Conservation (phyloP, 2,329 filamentous ascomycete species). For the Exophiala oligosperma region DNA sequence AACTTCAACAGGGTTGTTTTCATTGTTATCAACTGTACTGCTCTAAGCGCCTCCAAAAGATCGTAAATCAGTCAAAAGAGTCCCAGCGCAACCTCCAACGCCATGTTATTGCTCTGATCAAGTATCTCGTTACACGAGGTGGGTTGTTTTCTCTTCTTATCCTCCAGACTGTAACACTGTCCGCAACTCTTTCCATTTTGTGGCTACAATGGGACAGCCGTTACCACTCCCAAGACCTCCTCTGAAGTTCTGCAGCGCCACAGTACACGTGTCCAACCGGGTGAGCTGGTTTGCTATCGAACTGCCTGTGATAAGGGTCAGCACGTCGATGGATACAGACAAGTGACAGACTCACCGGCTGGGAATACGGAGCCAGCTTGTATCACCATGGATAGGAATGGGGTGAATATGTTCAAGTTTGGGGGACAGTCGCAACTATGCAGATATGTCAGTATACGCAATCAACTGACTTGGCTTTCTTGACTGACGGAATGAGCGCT, state of each 20-base stretch:
- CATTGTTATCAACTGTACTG: too few relatives aligned
- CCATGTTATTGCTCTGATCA: too few relatives aligned
- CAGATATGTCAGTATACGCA: slow-evolving; percentile 2
- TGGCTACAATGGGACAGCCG: slow-evolving; percentile 24
- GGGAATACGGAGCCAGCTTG: slow-evolving; percentile 16
- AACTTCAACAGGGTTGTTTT: too few relatives aligned
- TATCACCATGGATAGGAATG: slow-evolving; percentile 12
- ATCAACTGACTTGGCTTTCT: background rate
- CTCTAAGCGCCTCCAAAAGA: too few relatives aligned
- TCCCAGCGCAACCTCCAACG: too few relatives aligned
- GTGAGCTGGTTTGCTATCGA: slow-evolving; percentile 22
- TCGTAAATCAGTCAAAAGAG: too few relatives aligned
- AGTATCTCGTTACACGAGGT: too few relatives aligned
- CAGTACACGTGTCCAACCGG: slow-evolving; percentile 21
- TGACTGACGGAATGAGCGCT: slow-evolving; percentile 21
- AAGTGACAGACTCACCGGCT: slow-evolving; percentile 10
- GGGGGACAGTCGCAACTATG: slow-evolving; percentile 25
- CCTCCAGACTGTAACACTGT: slow-evolving; percentile 20
- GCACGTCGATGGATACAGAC: background rate
- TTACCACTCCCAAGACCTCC: slow-evolving; percentile 24
- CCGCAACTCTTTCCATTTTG: slow-evolving; percentile 22
- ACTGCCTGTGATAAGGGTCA: slow-evolving; percentile 10
- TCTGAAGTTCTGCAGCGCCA: slow-evolving; percentile 25
- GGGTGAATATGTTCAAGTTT: slow-evolving; percentile 14
- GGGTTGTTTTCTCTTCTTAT: background rate